These are phyloP conservation scores for Cyberlindnera amylophila DNA, from an alignment of 805 yeast genomes.

Conservation along the genomic window DNA sequence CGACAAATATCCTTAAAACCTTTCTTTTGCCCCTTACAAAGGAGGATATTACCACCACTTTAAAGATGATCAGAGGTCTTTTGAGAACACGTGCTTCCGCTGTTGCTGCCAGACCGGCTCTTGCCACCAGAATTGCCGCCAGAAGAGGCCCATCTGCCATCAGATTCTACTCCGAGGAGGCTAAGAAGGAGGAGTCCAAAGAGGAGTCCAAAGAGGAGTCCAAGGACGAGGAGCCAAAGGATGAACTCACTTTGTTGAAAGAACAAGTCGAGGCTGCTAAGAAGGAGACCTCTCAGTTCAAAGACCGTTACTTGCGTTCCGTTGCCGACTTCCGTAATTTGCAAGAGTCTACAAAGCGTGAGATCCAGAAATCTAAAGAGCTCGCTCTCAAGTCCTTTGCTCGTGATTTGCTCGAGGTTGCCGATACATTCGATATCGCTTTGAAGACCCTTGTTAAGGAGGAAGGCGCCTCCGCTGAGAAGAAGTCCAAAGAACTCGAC, in stretches of 20 bases:
- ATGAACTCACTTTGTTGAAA: slow-evolving; percentile 20
- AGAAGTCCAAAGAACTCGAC: slow-evolving; percentile 37
- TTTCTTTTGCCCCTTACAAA: too few species aligned
- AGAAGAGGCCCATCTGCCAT: slow-evolving; percentile 9
- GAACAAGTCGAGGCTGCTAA: slow-evolving; percentile 23
- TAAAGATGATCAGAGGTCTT: slow-evolving; percentile 25
- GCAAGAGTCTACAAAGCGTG: slow-evolving; percentile 30
- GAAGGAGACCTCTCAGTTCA: slow-evolving; percentile 27
- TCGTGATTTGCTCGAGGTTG: slow-evolving; percentile 27
- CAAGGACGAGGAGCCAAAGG: slow-evolving; percentile 21
- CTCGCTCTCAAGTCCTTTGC: slow-evolving; percentile 29
- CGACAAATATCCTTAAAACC: too few species aligned
- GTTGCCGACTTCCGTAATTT: slow-evolving; percentile 30
- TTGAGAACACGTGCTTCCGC: slow-evolving; percentile 15
- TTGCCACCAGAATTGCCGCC: slow-evolving; percentile 7
- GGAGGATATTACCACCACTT: too few species aligned
- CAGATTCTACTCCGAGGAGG: slow-evolving; percentile 29
- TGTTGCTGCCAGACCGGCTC: slow-evolving; percentile 8
- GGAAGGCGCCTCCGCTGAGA: slow-evolving; percentile 23
- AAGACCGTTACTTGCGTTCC: slow-evolving; percentile 26
- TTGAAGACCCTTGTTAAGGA: slow-evolving; percentile 25
- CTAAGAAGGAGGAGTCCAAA: slow-evolving; percentile 19
- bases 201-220: slow-evolving; percentile 11
- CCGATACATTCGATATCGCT: slow-evolving; percentile 30
- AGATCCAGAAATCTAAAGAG: slow-evolving; percentile 28